Base-by-base conservation (phyloP, 495 filamentous ascomycete species). In the Bryoglossum gracile region DNA sequence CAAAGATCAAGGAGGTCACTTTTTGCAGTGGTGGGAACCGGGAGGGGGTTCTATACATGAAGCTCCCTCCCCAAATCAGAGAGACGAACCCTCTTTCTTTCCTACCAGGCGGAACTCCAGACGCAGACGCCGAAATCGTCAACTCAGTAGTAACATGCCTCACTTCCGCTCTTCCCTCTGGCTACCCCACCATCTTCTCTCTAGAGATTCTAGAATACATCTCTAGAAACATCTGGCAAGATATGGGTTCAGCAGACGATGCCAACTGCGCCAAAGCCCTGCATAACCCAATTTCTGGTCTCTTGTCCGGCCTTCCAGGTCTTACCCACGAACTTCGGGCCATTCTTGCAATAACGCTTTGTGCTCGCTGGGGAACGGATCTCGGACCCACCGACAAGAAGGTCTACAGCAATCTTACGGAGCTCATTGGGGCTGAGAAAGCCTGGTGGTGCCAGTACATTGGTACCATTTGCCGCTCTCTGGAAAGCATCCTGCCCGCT, bases 11-110 rank as follows among this genome's bases (percentile, higher is more conserved):
- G 39, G 73, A 80, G 18, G 86, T 87, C 2, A 77, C 79, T 11
- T 96, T 95, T 66, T 91, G 87, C 58, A 81, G 87, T 55, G 90
- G 74, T 9, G 90, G 90, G 8, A 87, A 94, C 37, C 75, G 89
- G 21, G 90, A 95, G 63, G 90, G 90, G 0, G 75, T 81, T 1
- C 64, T 94, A 21, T 89, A 83, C 65, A 73, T 81, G 62, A 80
- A 73, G 46, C 72, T 94, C 13, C 72, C 78, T 0, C 48, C 63
- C 5, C 57, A 66, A 2, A 62, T 85, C 13, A 77, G 83, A 42
- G 72, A 78, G 28, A 71, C 75, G 57, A 69, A 83, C 60, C 87
- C 90, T 1, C 59, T 94, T 11, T 58, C 77, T 2, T 62, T 65
- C 1, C 66, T 73, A 0, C 75, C 69, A 44, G 76, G 76, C 4